Base-by-base conservation (phyloP, 2,329 filamentous ascomycete species). In the Colletotrichum trifolii region DNA sequence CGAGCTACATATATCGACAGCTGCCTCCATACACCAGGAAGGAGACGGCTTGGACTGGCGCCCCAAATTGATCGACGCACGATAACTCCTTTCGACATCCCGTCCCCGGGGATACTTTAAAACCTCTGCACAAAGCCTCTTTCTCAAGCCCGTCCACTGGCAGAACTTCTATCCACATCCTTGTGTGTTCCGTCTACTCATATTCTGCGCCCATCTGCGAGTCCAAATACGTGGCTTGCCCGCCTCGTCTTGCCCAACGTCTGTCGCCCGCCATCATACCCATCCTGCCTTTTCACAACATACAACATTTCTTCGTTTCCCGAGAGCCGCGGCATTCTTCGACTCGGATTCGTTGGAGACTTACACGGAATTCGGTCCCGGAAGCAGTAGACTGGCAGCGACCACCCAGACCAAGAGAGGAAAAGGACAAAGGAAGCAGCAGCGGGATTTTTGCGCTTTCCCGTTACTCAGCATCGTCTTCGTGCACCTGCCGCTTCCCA, bases 1-100 rank as follows among this genome's bases (percentile, higher is more conserved):
- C 38, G 42, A 66, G 59, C 63, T 66, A 66, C 63, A 66, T 64
- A 66, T 66, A 66, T 63, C 63, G 63, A 66, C 63, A 66, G 63
- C 58, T 59, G 63, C 63, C 63, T 50, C 62, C 62, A 52, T 50
- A 64, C 57, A 61, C 43, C 56, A 54, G 12, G 50, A 39, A 50
- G 45, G 40, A 25, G 62, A 59, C 54, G 54, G 54, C 59, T 54
- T 64, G 35, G 54, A 61, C 50, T 64, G 62, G 57, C 49, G 57
- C 60, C 50, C 62, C 54, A 57, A 62, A 53, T 52, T 58, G 63
- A 66, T 66, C 63, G 63, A 66, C 63, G 59, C 59, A 66, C 63
- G 59, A 66, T 63, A 66, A 48, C 59, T 62, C 63, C 59, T 63
- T 66, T 63, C 63, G 58, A 66, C 63, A 56, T 62, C 56, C 49